A percentile compares a stretch with the other conserved stretches of the same genome.
phyloP scores from a whole-genome alignment of 192 early-diverging fungal species.

The Entomortierella parvispora region DNA sequence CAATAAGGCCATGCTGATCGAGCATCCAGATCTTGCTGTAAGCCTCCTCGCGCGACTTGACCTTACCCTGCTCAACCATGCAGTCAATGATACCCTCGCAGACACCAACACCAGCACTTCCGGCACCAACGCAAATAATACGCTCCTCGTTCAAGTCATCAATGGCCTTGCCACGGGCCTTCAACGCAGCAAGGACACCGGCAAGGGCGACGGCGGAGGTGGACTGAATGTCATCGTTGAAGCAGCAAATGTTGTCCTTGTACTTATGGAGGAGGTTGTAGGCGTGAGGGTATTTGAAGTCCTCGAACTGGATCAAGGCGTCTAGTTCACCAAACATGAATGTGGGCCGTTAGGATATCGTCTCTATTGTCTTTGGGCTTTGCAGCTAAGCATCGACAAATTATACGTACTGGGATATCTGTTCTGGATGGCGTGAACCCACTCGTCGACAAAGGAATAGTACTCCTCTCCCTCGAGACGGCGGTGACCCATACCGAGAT shows the following conservation, averaged over 20 bases:
- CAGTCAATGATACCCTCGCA: constrained; percentile 90
- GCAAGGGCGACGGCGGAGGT: constrained; percentile 96
- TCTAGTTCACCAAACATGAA: constrained; percentile 64
- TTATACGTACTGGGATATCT: constrained; percentile 62
- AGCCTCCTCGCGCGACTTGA: constrained; percentile 67
- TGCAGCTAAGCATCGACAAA: too few relatives aligned
- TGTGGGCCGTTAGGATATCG: neutral
- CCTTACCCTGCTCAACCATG: constrained; percentile 74
- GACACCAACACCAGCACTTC: constrained; percentile 95
- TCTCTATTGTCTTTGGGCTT: too few relatives aligned
- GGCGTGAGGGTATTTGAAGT: constrained; percentile 75
- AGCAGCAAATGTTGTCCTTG: constrained; percentile 79
- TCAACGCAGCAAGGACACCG: constrained; percentile 88
- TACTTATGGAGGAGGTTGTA: constrained; percentile 87
- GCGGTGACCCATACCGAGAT: constrained; percentile 82
- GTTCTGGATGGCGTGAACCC: constrained; percentile 62
- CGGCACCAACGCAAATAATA: constrained; percentile 94
- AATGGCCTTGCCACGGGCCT: constrained; percentile 63
- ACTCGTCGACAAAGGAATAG: constrained; percentile 63
- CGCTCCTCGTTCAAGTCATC: constrained; percentile 74
- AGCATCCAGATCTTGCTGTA: constrained; percentile 65
- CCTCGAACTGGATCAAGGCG: constrained; percentile 95
- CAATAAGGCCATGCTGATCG: constrained; percentile 61
- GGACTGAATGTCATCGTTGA: constrained; percentile 98
- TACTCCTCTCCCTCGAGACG: constrained; percentile 69